phyloP scores from a whole-genome alignment of 768 basidiomycete genomes.

The Russula brevipes region DNA sequence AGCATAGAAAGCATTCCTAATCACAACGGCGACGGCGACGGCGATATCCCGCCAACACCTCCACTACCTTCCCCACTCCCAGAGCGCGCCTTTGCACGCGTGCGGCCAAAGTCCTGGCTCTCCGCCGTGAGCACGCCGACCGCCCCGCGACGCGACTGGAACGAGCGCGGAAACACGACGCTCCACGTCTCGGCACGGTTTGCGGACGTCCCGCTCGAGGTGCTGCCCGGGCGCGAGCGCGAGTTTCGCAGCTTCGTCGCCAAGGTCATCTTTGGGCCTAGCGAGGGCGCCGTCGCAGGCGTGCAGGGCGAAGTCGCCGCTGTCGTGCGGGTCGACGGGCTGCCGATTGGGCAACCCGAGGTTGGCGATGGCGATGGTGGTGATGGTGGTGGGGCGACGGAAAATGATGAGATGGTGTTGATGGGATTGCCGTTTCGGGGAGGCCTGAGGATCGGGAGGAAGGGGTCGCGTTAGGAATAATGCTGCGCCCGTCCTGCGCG shows the following conservation, averaged over 20 bases:
- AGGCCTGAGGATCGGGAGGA: slow-evolving; percentile 16
- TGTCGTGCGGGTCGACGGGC: slow-evolving; percentile 17
- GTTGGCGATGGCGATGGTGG: background rate
- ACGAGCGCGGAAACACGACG: slow-evolving; percentile 47
- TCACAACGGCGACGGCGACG: slow-evolving; percentile 11
- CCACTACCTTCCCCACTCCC: slow-evolving; percentile 65
- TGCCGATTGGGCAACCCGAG: background rate
- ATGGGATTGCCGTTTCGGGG: slow-evolving; percentile 22
- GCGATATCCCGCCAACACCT: slow-evolving; percentile 39
- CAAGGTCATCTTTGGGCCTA: slow-evolving; percentile 47
- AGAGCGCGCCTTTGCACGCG: slow-evolving; percentile 67
- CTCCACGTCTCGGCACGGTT: slow-evolving; percentile 61
- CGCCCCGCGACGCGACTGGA: slow-evolving; percentile 34
- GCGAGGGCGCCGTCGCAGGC: slow-evolving; percentile 19
- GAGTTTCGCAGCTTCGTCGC: slow-evolving; percentile 71
- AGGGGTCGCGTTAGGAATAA: background rate
- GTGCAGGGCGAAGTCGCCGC: slow-evolving; percentile 21
- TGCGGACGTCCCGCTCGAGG: slow-evolving; percentile 67
- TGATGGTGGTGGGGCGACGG: background rate
- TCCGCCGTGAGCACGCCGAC: slow-evolving; percentile 39
- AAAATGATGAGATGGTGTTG: slow-evolving; percentile 8
- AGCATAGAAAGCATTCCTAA: background rate
- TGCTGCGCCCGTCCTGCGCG: background rate
- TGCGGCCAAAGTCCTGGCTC: slow-evolving; percentile 69
- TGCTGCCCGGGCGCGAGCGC: slow-evolving; percentile 71